Percentiles rank a stretch among this genome's conserved stretches.
phyloP scores from a whole-genome alignment of 768 basidiomycete genomes.

The Suillus clintonianus region DNA sequence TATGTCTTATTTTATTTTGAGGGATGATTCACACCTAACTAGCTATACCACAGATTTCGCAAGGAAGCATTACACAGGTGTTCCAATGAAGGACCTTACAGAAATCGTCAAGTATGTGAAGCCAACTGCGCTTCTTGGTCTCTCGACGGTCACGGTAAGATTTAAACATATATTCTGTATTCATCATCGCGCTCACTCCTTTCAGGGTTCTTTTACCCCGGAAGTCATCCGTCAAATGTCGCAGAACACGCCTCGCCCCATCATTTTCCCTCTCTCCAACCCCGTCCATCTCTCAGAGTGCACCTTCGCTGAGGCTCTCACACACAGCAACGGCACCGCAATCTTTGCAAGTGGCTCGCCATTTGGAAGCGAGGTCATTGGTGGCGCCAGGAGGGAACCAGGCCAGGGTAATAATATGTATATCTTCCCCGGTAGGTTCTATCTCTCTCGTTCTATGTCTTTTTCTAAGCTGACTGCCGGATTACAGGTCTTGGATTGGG shows the following conservation, averaged over 20 bases:
- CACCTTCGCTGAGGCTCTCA: constrained; percentile 74
- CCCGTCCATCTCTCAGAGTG: constrained; percentile 83
- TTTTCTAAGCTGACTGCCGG: constrained; percentile 2
- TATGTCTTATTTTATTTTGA: constrained; percentile 29
- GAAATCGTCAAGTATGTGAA: constrained; percentile 80
- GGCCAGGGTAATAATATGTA: constrained; percentile 98
- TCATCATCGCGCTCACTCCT: not conserved
- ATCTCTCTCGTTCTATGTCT: not conserved
- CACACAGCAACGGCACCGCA: constrained; percentile 69
- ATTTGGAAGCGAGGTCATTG: constrained; percentile 64
- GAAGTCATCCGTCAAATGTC: constrained; percentile 77
- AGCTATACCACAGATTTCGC: constrained; percentile 64
- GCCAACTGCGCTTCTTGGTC: constrained; percentile 87
- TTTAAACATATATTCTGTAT: not conserved
- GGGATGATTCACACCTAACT: constrained; percentile 8
- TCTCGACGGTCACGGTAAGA: constrained; percentile 75
- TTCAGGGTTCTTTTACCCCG: constrained; percentile 70
- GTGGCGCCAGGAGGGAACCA: constrained; percentile 61
- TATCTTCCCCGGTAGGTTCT: constrained; percentile 62
- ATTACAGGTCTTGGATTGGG: constrained; percentile 70
- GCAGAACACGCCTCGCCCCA: constrained; percentile 76
- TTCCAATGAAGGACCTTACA: constrained; percentile 70
- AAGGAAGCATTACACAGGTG: constrained; percentile 75
- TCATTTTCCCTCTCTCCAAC: constrained; percentile 93
- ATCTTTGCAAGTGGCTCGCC: constrained; percentile 91